Percentiles rank a stretch among this genome's conserved stretches.
Evolutionary conservation across 2,329 filamentous ascomycete species (phyloP).

Genomic region (Fusarium buharicum): DNA sequence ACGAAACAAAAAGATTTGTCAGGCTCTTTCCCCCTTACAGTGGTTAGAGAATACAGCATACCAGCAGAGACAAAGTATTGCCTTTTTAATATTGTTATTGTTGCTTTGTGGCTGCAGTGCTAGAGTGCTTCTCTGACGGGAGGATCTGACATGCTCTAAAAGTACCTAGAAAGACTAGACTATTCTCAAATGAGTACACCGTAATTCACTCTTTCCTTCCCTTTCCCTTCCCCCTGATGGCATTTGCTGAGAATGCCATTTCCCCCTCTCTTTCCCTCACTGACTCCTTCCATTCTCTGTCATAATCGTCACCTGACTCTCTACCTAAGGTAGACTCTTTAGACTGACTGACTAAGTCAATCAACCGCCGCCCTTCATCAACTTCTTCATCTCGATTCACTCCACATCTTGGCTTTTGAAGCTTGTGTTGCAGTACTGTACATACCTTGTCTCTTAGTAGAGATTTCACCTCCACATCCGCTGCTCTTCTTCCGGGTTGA

Average conservation of each 20-base stretch:
- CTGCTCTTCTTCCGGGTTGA: constrained; percentile 3
- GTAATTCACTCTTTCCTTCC: constrained; percentile 12
- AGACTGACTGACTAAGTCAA: constrained; percentile 10
- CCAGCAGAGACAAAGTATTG: constrained; percentile 1
- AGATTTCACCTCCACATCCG: constrained; percentile 9
- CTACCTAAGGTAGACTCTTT: neutral
- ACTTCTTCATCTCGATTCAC: constrained; percentile 23
- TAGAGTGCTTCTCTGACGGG: constrained; percentile 5
- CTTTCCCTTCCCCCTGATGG: constrained; percentile 15
- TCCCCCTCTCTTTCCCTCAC: neutral
- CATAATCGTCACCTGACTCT: constrained; percentile 15
- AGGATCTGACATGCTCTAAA: constrained; percentile 7
- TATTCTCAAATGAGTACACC: constrained; percentile 29
- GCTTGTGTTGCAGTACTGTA: neutral
- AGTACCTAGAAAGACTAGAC: constrained; percentile 1
- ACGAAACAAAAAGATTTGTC: constrained; percentile 25
- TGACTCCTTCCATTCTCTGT: neutral
- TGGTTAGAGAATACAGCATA: no score
- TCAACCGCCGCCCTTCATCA: constrained; percentile 4
- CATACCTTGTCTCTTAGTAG: neutral
- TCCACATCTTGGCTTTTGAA: constrained; percentile 4
- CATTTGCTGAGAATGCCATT: constrained; percentile 33
- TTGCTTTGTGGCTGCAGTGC: constrained; percentile 11
- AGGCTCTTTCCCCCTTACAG: neutral
- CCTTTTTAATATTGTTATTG: constrained; percentile 8